Percentiles rank a stretch among this genome's conserved stretches.
phyloP scores from a whole-genome alignment of 2,329 filamentous ascomycete genomes.

The Colletotrichum sp. region DNA sequence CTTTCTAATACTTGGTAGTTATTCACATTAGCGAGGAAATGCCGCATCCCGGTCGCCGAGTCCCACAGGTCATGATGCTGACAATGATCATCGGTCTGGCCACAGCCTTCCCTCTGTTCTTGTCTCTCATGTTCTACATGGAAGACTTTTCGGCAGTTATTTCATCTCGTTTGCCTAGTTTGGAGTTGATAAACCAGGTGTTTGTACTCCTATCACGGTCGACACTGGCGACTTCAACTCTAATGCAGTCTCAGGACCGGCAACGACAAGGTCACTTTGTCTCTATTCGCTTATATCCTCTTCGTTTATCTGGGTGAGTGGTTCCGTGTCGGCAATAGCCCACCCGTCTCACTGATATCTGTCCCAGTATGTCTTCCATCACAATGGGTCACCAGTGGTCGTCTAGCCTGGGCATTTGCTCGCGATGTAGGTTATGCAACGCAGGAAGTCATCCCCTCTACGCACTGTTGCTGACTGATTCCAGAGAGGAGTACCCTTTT shows the following conservation, averaged over 20 bases:
- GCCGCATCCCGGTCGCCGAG: constrained; percentile 12
- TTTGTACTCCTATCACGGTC: not conserved
- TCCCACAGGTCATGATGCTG: constrained; percentile 20
- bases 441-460: not conserved
- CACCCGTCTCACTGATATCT: not conserved
- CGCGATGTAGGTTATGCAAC: constrained; percentile 28
- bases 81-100: not conserved
- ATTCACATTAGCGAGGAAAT: constrained; percentile 23
- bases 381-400: constrained; percentile 34
- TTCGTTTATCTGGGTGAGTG: not conserved
- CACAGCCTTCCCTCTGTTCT: not conserved
- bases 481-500: constrained; percentile 26
- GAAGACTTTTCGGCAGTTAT: constrained; percentile 25
- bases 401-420: constrained; percentile 36
- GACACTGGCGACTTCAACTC: constrained; percentile 18
- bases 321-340: not conserved
- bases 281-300: not conserved
- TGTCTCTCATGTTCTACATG: not conserved
- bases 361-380: constrained; percentile 26
- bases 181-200: not conserved
- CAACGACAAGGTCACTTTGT: not conserved
- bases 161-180: constrained; percentile 25
- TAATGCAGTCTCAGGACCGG: not conserved
- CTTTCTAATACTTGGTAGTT: not conserved
- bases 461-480: not conserved